Evolutionary conservation across 2,329 filamentous ascomycete genomes (phyloP).

Genomic region (Beauveria bassiana): DNA sequence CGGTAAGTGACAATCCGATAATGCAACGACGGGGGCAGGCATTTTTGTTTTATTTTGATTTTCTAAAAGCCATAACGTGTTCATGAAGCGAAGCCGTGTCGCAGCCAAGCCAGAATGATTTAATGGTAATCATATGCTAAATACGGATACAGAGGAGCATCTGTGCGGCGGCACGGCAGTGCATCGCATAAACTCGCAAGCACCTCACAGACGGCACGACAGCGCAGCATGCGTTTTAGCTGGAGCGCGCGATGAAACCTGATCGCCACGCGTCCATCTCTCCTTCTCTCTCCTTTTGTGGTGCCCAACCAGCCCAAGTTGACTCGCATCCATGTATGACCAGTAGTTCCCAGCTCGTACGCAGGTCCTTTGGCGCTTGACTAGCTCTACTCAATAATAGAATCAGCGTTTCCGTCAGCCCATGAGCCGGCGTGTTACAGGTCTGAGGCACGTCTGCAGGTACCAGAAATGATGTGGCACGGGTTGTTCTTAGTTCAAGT

Average conservation of each 20-base stretch:
- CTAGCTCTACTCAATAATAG: neutral
- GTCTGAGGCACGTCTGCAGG: neutral
- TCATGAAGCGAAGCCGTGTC: neutral
- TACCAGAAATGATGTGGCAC: neutral
- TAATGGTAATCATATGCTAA: neutral
- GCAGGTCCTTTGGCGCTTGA: neutral
- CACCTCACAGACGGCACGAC: neutral
- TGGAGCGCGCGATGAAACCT: neutral
- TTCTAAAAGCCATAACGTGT: neutral
- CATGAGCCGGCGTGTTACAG: neutral
- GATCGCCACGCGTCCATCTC: neutral
- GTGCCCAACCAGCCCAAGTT: neutral
- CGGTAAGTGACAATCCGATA: too few species aligned
- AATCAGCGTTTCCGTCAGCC: slow-evolving; percentile 3
- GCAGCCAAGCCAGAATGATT: neutral
- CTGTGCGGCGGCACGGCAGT: neutral
- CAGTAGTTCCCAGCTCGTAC: too few species aligned
- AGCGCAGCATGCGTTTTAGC: neutral
- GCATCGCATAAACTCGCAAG: neutral
- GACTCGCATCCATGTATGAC: neutral
- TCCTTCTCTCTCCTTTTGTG: neutral
- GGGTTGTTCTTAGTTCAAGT: neutral
- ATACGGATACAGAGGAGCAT: neutral
- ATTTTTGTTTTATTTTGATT: too few species aligned
- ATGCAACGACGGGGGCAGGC: neutral